Base-by-base conservation (phyloP, 176 grass and related monocot species). In the Cocos nucifera region DNA sequence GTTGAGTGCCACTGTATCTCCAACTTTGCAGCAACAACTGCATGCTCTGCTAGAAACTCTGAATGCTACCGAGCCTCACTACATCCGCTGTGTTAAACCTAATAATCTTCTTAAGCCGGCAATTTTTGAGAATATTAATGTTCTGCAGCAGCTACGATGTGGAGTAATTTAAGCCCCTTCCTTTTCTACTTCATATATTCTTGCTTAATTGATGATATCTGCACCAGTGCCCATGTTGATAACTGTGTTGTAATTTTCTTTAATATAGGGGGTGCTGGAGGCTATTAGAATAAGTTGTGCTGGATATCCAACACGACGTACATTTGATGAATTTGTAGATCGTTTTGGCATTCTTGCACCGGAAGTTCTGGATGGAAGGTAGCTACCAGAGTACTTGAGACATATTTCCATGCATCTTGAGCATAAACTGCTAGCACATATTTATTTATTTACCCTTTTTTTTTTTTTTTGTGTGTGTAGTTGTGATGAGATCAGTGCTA, bases 221-320 rank as follows among this genome's bases (percentile, higher is more conserved):
- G 9, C 35, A 12, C 35, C 8, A 44, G 9, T 39, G 32, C 9
- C 32, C 9, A 39, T 39, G 32, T 44, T 44, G 35, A 44, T 44
- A 14, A 12, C 10, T 44, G 35, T 44, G 8, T 2, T 44, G 35
- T 44, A 44, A 44, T 44, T 44, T 44, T 44, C 35, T 75, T 71
- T 44, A 77, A 69, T 70, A 63, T 69, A 97, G 93, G 93, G 93
- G 54, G 93, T 97, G 49, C 59, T 97, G 69, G 93, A 97, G 73
- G 93, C 93, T 10, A 97, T 97, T 75, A 78, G 87, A 73, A 90
- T 97, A 80, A 97, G 93, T 62, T 97, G 93, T 76, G 78, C 85
- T 53, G 93, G 93, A 56, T 97, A 76, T 69, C 93, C 93, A 63
- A 97, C 93, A 8, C 87, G 84, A 64, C 71, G 93, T 2, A 78